Percentiles rank a stretch among this genome's conserved stretches.
phyloP scores from a whole-genome alignment of 129 eudicot species.

The Pittosporum tobira region DNA sequence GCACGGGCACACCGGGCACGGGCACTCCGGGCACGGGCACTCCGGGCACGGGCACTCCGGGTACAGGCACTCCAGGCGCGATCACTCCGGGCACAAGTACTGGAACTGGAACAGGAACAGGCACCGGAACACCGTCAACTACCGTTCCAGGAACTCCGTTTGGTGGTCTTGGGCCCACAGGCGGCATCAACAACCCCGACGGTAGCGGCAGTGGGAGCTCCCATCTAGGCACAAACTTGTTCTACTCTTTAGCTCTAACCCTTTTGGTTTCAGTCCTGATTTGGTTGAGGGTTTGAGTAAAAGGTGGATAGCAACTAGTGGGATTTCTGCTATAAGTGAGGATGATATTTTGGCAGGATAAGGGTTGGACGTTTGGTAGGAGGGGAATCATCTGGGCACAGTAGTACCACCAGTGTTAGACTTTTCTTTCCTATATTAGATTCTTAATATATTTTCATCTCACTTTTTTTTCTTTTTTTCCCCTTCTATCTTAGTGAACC shows the following conservation, averaged over 20 bases:
- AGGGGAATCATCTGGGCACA: constrained; percentile 19
- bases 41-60: constrained; percentile 7
- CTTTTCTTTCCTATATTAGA: no score
- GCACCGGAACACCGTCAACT: background rate
- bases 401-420: constrained; percentile 29
- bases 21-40: constrained; percentile 9
- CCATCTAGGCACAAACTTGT: constrained; percentile 10
- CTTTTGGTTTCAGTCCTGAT: constrained; percentile 37
- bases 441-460: constrained; percentile 10
- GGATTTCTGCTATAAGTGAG: constrained; percentile 11
- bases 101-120: constrained; percentile 21
- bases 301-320: constrained; percentile 4
- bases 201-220: constrained; percentile 24
- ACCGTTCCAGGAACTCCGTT: constrained; percentile 6
- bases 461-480: no score
- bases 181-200: constrained; percentile 30
- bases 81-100: constrained; percentile 11
- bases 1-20: constrained; percentile 7
- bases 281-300: constrained; percentile 23
- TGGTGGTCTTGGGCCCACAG: constrained; percentile 43
- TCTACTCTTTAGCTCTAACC: constrained; percentile 16
- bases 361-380: constrained; percentile 7
- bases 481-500: no score
- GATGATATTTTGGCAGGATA: constrained; percentile 23
- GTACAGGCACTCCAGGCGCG: constrained; percentile 6